Base-by-base conservation (phyloP, 2,329 filamentous ascomycete genomes). In the Diaporthe ampelina region DNA sequence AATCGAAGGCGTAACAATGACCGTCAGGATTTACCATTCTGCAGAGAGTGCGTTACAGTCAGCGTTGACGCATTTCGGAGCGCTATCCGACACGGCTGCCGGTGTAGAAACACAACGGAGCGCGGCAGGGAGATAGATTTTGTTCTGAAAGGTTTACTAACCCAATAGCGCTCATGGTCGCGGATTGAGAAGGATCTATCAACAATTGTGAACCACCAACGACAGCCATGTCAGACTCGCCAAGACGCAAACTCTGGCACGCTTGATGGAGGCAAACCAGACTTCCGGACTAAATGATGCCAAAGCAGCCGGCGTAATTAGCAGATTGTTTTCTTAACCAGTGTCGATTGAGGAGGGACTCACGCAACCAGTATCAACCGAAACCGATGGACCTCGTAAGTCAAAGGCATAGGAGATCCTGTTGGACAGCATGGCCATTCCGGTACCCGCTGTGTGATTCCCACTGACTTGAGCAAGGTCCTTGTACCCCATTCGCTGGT, bases 351-450 rank as follows among this genome's bases (percentile, higher is more conserved):
- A 9, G 45, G 7, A 48, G 19, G 17, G 43, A 76, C 74, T n/a
- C 63, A 76, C 74, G 68, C 82, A 84, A 9, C 79, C 83, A 3
- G 82, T 83, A 61, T 83, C 80, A 11, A 83, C 73, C 2, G 78
- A 79, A 40, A 82, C 50, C 40, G 77, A 79, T 1, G 80, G 79
- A 2, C 81, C 81, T 32, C 72, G 76, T n/a, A 83, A 67, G 61
- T 82, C 79, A 24, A 81, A 79, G 9, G 75, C 69, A 57, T 82
- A 79, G 7, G 78, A 80, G 3, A 81, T 69, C 10, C 79, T 77
- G 54, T 80, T 79, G 4, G 80, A 77, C 10, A 78, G 67, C 24
- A 79, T 77, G 10, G 74, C 74, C 21, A 75, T 75, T 3, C 68
- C 71, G 4, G 72, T 75, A 4, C 79, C 79, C 0, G 75, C 76